phyloP scores from a whole-genome alignment of 2,329 filamentous ascomycete species.

The Pestalotiopsis sp. region DNA sequence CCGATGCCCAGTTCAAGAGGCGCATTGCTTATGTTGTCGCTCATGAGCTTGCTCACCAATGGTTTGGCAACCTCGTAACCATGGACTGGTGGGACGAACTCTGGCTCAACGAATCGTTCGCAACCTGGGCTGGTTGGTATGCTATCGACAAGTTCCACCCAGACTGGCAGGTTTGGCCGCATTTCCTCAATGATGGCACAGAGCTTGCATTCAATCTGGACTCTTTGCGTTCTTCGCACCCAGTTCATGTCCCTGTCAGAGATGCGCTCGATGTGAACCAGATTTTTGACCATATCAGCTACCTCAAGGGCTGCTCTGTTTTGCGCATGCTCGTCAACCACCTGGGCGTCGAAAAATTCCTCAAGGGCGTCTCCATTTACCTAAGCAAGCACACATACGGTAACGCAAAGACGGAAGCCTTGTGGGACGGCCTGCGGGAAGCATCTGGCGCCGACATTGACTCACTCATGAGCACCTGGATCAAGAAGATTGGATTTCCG shows the following conservation, averaged over 20 bases:
- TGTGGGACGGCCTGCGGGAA: slow-evolving; percentile 87
- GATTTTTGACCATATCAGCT: slow-evolving; percentile 96
- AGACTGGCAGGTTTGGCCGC: slow-evolving; percentile 96
- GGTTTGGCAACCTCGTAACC: slow-evolving; percentile 93
- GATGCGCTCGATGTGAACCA: slow-evolving; percentile 96
- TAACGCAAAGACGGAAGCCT: slow-evolving; percentile 86
- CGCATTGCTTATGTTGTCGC: slow-evolving; percentile 95
- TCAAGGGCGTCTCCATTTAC: slow-evolving; percentile 88
- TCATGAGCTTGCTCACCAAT: slow-evolving; percentile 96
- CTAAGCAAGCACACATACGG: slow-evolving; percentile 86
- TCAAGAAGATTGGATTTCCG: slow-evolving; percentile 92
- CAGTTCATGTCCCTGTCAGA: slow-evolving; percentile 92
- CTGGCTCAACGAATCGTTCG: slow-evolving; percentile 95
- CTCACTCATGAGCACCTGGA: slow-evolving; percentile 91
- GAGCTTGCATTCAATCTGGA: slow-evolving; percentile 91
- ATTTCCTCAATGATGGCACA: slow-evolving; percentile 94
- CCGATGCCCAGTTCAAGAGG: slow-evolving; percentile 89
- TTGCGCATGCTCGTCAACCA: slow-evolving; percentile 96
- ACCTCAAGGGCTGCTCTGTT: slow-evolving; percentile 93
- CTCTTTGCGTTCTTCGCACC: slow-evolving; percentile 86
- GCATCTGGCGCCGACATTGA: slow-evolving; percentile 87
- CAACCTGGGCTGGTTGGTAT: slow-evolving; percentile 97
- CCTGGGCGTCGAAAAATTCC: slow-evolving; percentile 83
- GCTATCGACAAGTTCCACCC: slow-evolving; percentile 90
- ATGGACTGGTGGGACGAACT: slow-evolving; percentile 98